A percentile compares a stretch with the other conserved stretches of the same genome.
Conservation (phyloP, 1,139 yeast species). For the Yamadazyma triangularis region DNA sequence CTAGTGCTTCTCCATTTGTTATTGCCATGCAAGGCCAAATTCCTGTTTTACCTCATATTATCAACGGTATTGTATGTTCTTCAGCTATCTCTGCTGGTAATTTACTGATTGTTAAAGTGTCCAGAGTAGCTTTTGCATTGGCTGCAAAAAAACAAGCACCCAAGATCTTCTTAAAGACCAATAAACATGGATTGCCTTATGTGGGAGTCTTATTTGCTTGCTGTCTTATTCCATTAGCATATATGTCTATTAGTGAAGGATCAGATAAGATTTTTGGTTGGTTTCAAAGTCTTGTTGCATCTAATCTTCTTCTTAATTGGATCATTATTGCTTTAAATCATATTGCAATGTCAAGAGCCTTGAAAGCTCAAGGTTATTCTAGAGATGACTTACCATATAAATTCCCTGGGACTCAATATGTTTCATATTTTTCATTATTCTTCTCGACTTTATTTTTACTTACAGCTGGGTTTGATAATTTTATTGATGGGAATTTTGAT, state of each 20-base stretch:
- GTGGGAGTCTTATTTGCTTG: constrained; percentile 33
- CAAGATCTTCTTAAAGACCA: constrained; percentile 27
- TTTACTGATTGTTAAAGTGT: constrained; percentile 48
- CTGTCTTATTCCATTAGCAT: constrained; percentile 59
- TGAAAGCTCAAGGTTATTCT: constrained; percentile 32
- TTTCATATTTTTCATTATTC: constrained; percentile 34
- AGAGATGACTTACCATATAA: constrained; percentile 21
- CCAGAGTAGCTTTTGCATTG: constrained; percentile 47
- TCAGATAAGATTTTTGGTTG: constrained; percentile 39
- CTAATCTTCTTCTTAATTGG: constrained; percentile 38
- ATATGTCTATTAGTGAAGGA: constrained; percentile 25
- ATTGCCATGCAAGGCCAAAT: constrained; percentile 37
- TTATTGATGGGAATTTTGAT: constrained; percentile 30
- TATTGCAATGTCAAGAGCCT: constrained; percentile 34
- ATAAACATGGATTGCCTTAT: constrained; percentile 35
- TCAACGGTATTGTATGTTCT: constrained; percentile 48
- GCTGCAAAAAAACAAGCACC: constrained; percentile 39
- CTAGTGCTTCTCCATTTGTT: constrained; percentile 38
- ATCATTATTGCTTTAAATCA: constrained; percentile 31
- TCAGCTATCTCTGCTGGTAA: constrained; percentile 52
- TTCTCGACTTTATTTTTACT: constrained; percentile 27
- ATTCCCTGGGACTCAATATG: constrained; percentile 22
- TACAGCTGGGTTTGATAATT: constrained; percentile 38
- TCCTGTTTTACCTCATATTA: constrained; percentile 40
- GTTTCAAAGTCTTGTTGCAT: constrained; percentile 37